Evolutionary conservation across 139 green algal species (phyloP), one percentile per base, ranked within the genome.

Genomic region (Haematococcus lacustris): DNA sequence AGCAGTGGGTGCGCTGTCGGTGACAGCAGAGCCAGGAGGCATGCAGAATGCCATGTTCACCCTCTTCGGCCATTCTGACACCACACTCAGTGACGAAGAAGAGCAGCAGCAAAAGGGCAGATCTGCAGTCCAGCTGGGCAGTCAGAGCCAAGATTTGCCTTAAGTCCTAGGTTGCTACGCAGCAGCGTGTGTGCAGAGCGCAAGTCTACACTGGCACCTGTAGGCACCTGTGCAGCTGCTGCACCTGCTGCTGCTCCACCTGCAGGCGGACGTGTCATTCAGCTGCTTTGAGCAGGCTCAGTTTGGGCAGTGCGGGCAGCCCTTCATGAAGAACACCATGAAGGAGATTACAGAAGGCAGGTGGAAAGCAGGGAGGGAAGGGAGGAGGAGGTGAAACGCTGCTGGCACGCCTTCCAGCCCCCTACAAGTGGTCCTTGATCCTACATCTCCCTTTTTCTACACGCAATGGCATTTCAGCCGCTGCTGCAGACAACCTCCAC

Each of bases 251-350:
- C 13, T 37, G 62, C n/a, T n/a, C 3, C 32, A 26, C 7, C 9
- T 2, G 35, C 4, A 41, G 33, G 21, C 35, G 40, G 69, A 68
- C 51, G 73, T 77, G 25, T n/a, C 41, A 3, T 77, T 40, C 30
- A n/a, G 13, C n/a, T 77, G 73, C 65, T 66, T 68, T 3, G 65
- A 73, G 34, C 73, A 77, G 51, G 65, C 65, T 1, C n/a, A 51
- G 9, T 77, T 68, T 38, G 73, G 65, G 1, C 26, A 40, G 3
- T 77, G 73, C 64, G 9, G 33, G 30, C 38, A 72, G 65, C 30
- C 65, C 73, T 77, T 77, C 64, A 77, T 77, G 51, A 39, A 2
- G 47, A 17, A 77, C 37, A 77, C 73, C 3, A 64, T 57, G 2
- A 30, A 64, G 50, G 73, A 77, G 51, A n/a, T 77, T 30, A 53